Evolutionary conservation across 2,329 filamentous ascomycete genomes (phyloP), one percentile per base, ranked within the genome.

Genomic region (Harringtonia lauricola): DNA sequence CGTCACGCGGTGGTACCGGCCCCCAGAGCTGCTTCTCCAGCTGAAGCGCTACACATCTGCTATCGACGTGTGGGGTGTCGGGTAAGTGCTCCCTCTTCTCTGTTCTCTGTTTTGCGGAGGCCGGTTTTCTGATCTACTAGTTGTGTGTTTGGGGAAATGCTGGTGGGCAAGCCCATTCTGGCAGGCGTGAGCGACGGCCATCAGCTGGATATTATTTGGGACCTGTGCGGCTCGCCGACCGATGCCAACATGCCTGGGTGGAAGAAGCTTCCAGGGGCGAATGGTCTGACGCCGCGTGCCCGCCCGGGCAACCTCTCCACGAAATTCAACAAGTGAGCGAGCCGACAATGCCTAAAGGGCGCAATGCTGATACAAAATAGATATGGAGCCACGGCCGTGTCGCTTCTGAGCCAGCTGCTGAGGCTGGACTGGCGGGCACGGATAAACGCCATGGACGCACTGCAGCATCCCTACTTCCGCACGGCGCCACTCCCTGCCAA

Each of bases 131-230:
- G 46, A 61, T 45, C 44, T 28, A 10, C 15, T 45, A 88, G 84
- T n/a, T 98, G 92, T 58, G 88, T 98, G 3, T 95, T 98, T 64
- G 92, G 88, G 41, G 92, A 98, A 60, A 98, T 98, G 90, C 83
- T 95, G 51, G 79, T 87, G 54, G 82, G 87, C 31, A 94, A 90
- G 60, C 92, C 92, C 0, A 96, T 98, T 42, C 72, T 98, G 36
- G 78, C 88, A 8, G 92, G 92, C 13, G 87, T 86, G 52, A 94
- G 84, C 54, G 92, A 98, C 57, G 65, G 78, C 8, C 83, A 95
- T 56, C 92, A 98, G 62, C 79, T 94, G 13, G 84, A 95, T 13
- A 79, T 95, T 38, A 96, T 98, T 46, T 98, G 94, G 64, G 86
- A 89, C 51, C 72, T 98, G 33, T 84, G 95, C 52, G 92, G 92